A percentile compares a stretch with the other conserved stretches of the same genome.
Conservation (phyloP, 2,329 filamentous ascomycete genomes). For the Trichoderma lentiforme region DNA sequence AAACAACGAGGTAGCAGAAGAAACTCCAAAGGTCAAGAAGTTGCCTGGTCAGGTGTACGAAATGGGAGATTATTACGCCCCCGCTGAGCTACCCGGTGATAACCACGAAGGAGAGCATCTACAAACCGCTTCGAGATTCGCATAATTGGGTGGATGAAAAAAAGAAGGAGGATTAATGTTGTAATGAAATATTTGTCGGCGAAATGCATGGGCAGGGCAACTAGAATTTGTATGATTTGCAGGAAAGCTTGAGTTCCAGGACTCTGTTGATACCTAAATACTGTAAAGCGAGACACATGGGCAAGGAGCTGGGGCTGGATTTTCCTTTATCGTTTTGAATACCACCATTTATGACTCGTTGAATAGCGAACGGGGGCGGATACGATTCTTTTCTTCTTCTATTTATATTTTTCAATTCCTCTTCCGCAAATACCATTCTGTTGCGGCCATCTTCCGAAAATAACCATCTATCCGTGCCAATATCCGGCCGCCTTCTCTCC, state of each 20-base stretch:
- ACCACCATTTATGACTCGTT: not conserved
- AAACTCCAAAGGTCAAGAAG: not conserved
- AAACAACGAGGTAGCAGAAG: not conserved
- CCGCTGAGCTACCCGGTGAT: not conserved
- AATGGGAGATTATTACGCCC: not conserved
- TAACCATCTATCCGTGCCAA: not conserved
- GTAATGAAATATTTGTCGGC: not conserved
- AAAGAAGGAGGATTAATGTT: not conserved
- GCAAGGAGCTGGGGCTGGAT: not conserved
- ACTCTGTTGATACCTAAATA: not conserved
- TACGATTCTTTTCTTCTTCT: not conserved
- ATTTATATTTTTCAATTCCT: not conserved
- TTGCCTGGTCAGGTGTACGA: not conserved
- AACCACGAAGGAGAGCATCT: not conserved
- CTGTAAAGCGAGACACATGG: not conserved
- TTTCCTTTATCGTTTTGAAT: not conserved
- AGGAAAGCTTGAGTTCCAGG: not conserved
- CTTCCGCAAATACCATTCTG: not conserved
- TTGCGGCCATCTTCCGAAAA: not conserved
- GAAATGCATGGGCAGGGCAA: not conserved
- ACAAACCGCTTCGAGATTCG: not conserved
- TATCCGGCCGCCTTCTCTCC: not conserved
- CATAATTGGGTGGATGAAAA: not conserved
- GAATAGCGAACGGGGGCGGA: not conserved
- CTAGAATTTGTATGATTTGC: not conserved